Evolutionary conservation across 179 eudicot species (phyloP), one percentile per base, ranked within the genome.

Genomic region (Beta macrorhiza): DNA sequence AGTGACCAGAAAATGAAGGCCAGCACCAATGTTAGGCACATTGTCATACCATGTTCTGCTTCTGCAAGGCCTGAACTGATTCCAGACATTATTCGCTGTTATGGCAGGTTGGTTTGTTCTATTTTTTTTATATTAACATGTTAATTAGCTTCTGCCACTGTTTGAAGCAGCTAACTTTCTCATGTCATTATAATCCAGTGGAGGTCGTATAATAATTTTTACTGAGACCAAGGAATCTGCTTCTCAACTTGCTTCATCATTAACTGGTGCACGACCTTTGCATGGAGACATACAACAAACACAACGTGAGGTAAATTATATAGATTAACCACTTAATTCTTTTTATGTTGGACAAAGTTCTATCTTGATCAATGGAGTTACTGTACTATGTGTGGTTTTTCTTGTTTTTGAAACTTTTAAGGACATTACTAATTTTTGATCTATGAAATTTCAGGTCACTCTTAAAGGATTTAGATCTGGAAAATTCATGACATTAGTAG

Each of bases 1-100:
- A 93, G 99, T 72, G 90, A 92, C 85, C 98, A 96, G 86, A 91
- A 90, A 85, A 94, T 96, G 98, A 96, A 96, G 87, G 99, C 99
- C 67, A 94, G 98, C 84, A 90, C 86, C 74, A 92, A 67, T 86
- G 96, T 96, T 63, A 90, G 99, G 84, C 99, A 95, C 87, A 89
- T 93, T 79, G 94, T 91, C 44, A 87, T 96, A 65, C 98, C 99
- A 9, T 96, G 99, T 86, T 89, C 98, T 64, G 83, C 79, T 78
- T 82, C 91, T 63, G 99, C 98, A 45, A 90, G 93, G 89, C 67
- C 90, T 25, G 92, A 93, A 78, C 90, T 96, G 71, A 92, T 96
- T 84, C 99, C 99, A 75, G 99, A 94, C 84, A 87, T 96, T 69
- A 94, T 96, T 83, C 92, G 90, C 65, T 91, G 97, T 84, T 93